Conservation (phyloP, 768 basidiomycete species). For the Amanita inopinata region DNA sequence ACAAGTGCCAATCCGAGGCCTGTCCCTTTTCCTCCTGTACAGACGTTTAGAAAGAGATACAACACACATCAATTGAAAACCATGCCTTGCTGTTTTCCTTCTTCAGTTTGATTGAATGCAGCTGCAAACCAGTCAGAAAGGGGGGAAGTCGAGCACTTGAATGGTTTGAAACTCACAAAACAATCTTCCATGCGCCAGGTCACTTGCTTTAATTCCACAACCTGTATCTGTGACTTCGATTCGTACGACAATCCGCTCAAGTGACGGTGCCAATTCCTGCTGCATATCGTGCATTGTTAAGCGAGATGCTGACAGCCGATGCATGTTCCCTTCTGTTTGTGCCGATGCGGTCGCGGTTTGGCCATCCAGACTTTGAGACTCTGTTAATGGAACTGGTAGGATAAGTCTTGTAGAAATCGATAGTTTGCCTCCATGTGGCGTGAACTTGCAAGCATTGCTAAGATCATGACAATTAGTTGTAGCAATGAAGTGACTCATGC, state of each 20-base stretch:
- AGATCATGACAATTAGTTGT: background rate
- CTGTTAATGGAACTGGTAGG: slow-evolving; percentile 15
- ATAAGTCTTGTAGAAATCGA: slow-evolving; percentile 59
- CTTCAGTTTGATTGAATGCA: slow-evolving; percentile 72
- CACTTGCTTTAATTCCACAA: slow-evolving; percentile 37
- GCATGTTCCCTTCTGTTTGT: slow-evolving; percentile 17
- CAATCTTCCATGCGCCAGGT: slow-evolving; percentile 62
- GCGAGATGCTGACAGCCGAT: slow-evolving; percentile 26
- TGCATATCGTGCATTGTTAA: slow-evolving; percentile 43
- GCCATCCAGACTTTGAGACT: slow-evolving; percentile 11
- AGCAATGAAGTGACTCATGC: background rate
- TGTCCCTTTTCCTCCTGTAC: slow-evolving; percentile 51
- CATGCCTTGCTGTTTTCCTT: slow-evolving; percentile 62
- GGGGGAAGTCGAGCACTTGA: background rate
- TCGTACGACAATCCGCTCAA: slow-evolving; percentile 69
- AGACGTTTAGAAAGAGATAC: slow-evolving; percentile 10
- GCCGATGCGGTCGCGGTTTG: slow-evolving; percentile 8
- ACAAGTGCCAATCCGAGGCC: slow-evolving; percentile 72
- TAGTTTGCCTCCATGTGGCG: slow-evolving; percentile 57
- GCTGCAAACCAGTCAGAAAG: slow-evolving; percentile 26
- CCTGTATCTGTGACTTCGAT: slow-evolving; percentile 79
- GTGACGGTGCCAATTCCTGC: slow-evolving; percentile 23
- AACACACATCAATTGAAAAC: slow-evolving; percentile 1
- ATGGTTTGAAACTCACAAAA: slow-evolving; percentile 41
- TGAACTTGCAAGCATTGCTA: slow-evolving; percentile 78